Base-by-base conservation (phyloP, 1,284 basidiomycete species). In the Leccinum laetum region DNA sequence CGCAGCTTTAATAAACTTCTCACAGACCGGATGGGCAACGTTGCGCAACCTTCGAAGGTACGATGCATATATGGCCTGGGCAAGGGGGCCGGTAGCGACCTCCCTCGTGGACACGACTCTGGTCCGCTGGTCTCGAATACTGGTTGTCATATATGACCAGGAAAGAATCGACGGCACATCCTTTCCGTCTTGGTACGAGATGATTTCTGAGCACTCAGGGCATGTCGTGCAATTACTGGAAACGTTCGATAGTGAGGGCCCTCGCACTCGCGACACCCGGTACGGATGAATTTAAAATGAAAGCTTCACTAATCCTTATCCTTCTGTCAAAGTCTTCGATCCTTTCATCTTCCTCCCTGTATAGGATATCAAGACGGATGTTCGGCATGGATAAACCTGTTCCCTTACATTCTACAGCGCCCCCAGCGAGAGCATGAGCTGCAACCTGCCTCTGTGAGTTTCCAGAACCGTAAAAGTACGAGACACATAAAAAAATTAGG, bases 261-360 rank as follows among this genome's bases (percentile, higher is more conserved):
- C 83, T 86, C 66, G 69, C 49, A 81, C 85, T 86, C 11, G 63
- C 60, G 3, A 68, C 65, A 16, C 39, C 39, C 14, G 14, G 13
- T 41, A 4, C 39, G 14, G 14, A 41, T 16, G 39, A 41, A 41
- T 16, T 67, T 32, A 60, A 16, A 5, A 2, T 18, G n/a, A 35
- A 49, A 37, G 18, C 7, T 72, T 61, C 61, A 81, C 79, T 65
- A 8, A 41, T 16, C 14, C 7, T 41, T 46, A 53, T 61, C 13
- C 69, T 70, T 11, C 79, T 72, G 41, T 79, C 71, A 86, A 37
- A 37, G 14, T 77, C 70, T 58, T 88, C 85, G 67, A 81, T 84
- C 9, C 78, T 81, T 65, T 80, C 82, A 69, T 92, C 89, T 61
- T 86, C 85, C 0, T 69, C 66, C 0, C 83, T 79, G 74, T 90